phyloP scores from a whole-genome alignment of 148 eudicot genomes.

The Camellia lanceoleosa region DNA sequence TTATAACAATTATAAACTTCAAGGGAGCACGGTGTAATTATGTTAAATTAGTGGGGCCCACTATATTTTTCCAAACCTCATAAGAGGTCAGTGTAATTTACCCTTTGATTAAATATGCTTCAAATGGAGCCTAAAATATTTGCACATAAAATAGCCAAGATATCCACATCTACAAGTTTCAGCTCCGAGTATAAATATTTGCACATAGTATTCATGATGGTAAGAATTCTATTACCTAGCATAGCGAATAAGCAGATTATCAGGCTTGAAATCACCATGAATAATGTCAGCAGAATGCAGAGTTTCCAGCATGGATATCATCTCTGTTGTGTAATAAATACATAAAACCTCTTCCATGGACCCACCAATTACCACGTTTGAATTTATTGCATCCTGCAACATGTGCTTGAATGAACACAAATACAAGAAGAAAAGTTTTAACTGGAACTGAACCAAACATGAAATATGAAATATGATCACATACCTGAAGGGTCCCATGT shows the following conservation, averaged over 20 bases:
- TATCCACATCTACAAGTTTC: no score
- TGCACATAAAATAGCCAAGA: not conserved
- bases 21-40: no score
- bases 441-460: constrained; percentile 14
- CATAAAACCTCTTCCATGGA: constrained; percentile 87
- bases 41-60: no score
- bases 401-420: constrained; percentile 15
- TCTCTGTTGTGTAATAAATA: constrained; percentile 91
- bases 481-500: constrained; percentile 91
- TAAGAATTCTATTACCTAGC: constrained; percentile 52
- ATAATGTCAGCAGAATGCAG: constrained; percentile 69
- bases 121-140: not conserved
- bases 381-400: constrained; percentile 90
- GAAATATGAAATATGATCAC: constrained; percentile 23
- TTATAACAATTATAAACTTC: no score
- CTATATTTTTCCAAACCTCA: no score
- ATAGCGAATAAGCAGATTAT: constrained; percentile 85
- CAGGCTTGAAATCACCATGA: constrained; percentile 99
- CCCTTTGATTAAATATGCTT: not conserved
- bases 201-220: not conserved
- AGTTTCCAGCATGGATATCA: constrained; percentile 82
- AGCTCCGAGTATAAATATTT: no score
- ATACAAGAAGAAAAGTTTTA: not conserved
- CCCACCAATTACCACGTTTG: constrained; percentile 54
- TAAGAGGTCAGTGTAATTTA: no score